Evolutionary conservation across 768 basidiomycete genomes (phyloP), one percentile per base, ranked within the genome.

Genomic region (Suillus bovinus): DNA sequence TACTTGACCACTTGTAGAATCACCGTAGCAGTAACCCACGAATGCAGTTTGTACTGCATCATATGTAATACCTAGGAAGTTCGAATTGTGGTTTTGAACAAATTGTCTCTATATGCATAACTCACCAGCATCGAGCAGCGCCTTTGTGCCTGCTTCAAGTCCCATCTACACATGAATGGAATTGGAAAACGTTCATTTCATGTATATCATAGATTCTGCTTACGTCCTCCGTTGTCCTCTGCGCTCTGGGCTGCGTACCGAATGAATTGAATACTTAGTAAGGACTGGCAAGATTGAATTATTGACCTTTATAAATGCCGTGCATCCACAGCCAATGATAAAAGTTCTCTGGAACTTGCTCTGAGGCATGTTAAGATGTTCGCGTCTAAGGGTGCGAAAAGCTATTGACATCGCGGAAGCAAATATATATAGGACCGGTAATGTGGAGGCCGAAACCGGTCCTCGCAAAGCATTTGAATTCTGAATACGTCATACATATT

Each of bases 91-190:
- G 20, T 16, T 27, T 46, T n/a, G 22, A 46, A 58, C 42, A 29
- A 24, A 52, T n/a, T 13, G 20, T 22, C 10, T 34, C 29, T 44
- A 49, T 9, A 52, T 14, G 29, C 22, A 14, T 14, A 20, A 60
- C 75, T 56, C 57, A 87, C 89, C 90, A 66, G 93, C 92, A 68
- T 95, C 93, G 17, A 94, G 83, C 27, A 94, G 80, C 0, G 93
- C 93, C 68, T 95, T 94, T 1, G 91, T 92, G 1, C 90, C 84
- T 1, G 93, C 93, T 73, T 94, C 93, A 47, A 94, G 78, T 6
- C 91, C 92, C 89, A 94, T 93, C 89, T 92, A 58, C 24, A 60
- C 31, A 29, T 27, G 68, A 42, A 3, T 57, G n/a, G 27, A 5
- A 16, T 31, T 14, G 24, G 24, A 31, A 39, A 59, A 42, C 22